Evolutionary conservation across 1,284 basidiomycete genomes (phyloP).

Genomic region (Singerocomus rubriflavus): DNA sequence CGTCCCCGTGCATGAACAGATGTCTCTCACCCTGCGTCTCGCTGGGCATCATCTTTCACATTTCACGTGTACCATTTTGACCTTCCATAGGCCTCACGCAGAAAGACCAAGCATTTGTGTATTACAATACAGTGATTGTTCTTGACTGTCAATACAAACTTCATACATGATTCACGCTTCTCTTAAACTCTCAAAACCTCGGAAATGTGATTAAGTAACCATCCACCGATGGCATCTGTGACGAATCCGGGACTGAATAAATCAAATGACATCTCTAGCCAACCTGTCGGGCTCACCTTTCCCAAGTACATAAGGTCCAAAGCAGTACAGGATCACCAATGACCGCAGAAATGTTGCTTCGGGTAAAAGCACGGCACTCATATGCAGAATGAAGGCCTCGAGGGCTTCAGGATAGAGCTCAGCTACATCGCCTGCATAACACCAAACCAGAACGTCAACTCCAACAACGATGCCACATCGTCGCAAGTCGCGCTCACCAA

Average conservation of each 20-base stretch:
- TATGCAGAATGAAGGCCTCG: constrained; percentile 12
- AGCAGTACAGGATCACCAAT: constrained; percentile 16
- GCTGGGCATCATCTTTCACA: background rate
- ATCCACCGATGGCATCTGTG: constrained; percentile 14
- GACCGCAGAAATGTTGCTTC: constrained; percentile 11
- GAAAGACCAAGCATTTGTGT: background rate
- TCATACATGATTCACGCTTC: background rate
- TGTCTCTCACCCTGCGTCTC: too few species aligned
- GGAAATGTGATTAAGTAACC: constrained; percentile 8
- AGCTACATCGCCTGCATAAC: constrained; percentile 12
- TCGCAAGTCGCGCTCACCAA: constrained; percentile 7
- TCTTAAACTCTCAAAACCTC: background rate
- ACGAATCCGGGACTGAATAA: background rate
- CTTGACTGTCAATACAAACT: background rate
- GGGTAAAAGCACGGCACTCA: constrained; percentile 8
- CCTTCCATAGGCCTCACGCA: background rate
- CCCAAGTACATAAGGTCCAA: constrained; percentile 14
- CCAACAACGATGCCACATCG: background rate
- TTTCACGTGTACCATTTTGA: background rate
- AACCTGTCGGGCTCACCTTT: constrained; percentile 3
- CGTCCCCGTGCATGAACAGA: background rate
- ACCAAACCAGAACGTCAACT: background rate
- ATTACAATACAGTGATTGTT: background rate
- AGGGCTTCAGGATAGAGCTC: constrained; percentile 17
- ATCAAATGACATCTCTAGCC: background rate